Percentiles rank a stretch among this genome's conserved stretches.
Evolutionary conservation across 768 basidiomycete species (phyloP).

Genomic region (Gloeopeniophorella convolvens): DNA sequence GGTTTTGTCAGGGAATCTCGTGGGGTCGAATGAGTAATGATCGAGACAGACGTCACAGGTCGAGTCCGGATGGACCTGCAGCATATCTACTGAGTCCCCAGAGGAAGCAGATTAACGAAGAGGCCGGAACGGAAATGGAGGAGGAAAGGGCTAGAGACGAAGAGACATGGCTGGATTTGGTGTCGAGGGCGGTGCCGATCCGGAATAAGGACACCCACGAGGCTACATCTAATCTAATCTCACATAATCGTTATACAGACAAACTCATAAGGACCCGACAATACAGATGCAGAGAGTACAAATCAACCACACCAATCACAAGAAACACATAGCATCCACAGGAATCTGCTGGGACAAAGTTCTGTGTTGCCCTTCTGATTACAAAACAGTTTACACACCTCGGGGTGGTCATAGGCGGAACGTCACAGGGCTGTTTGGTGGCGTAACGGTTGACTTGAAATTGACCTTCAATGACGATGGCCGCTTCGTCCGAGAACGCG

Average conservation of each 20-base stretch:
- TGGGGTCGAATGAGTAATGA: slow-evolving; percentile 51
- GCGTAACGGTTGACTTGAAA: slow-evolving; percentile 1
- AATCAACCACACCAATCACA: not conserved
- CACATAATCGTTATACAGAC: not conserved
- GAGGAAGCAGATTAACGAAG: not conserved
- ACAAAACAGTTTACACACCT: too few relatives aligned
- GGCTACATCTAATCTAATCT: slow-evolving; percentile 11
- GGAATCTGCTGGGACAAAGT: too few relatives aligned
- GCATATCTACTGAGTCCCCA: slow-evolving; percentile 28
- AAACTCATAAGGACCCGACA: not conserved
- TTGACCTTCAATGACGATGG: slow-evolving; percentile 10
- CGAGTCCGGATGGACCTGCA: slow-evolving; percentile 64
- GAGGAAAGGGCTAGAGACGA: not conserved
- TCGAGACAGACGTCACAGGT: slow-evolving; percentile 75
- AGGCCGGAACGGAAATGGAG: not conserved
- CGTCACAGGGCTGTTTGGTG: slow-evolving; percentile 16
- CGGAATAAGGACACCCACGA: slow-evolving; percentile 13
- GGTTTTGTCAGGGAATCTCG: slow-evolving; percentile 41
- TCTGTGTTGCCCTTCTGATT: too few relatives aligned
- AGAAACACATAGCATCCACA: too few relatives aligned
- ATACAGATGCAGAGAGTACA: not conserved
- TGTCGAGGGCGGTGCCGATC: slow-evolving; percentile 9
- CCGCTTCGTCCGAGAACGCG: slow-evolving; percentile 13
- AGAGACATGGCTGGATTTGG: slow-evolving; percentile 15
- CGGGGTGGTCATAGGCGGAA: slow-evolving; percentile 3